Evolutionary conservation across 371 early-diverging fungal genomes (phyloP), one percentile per base, ranked within the genome.

Genomic region (Dinochytrium kinnereticum): DNA sequence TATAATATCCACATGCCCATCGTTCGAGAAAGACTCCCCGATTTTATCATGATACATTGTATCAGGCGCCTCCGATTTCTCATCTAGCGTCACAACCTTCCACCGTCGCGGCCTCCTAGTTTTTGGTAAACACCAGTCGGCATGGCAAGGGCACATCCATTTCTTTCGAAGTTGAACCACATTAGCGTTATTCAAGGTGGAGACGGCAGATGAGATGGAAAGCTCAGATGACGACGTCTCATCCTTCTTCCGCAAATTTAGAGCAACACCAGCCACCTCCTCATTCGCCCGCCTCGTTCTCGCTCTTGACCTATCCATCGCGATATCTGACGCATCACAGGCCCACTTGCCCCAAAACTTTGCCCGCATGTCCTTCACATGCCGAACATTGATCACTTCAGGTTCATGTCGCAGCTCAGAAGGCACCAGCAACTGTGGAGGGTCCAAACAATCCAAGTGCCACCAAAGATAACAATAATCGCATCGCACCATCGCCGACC

Each of bases 71-170:
- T n/a, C n/a, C n/a, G 44, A 44, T 7, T 44, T 19, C 44, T 53
- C 55, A 53, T 7, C 24, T 24, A 53, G 5, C 13, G n/a, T 13
- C 5, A 53, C 55, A 26, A n/a, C 19, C 28, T 64, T 64, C 64
- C 64, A 38, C 5, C 64, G 64, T 64, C 66, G 37, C 26, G 26
- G 66, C 13, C 44, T 13, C 36, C 36, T 30, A 7, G 37, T 66
- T 37, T 5, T 38, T 19, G 78, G 76, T 39, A 76, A n/a, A 5
- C 51, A 69, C 79, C 79, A 80, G 26, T 95, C 94, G n/a, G 83
- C 90, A 78, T 96, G 96, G 68, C 87, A 90, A 2, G 96, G 96
- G 77, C 96, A 96, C 90, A 90, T 93, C 96, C 96, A 96, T 65
- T 74, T 24, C 30, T 50, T 36, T 24, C 74, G 68, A 1, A 72